Conservation (phyloP, 352 stramenopile species). For the Pythium aristosporum region DNA sequence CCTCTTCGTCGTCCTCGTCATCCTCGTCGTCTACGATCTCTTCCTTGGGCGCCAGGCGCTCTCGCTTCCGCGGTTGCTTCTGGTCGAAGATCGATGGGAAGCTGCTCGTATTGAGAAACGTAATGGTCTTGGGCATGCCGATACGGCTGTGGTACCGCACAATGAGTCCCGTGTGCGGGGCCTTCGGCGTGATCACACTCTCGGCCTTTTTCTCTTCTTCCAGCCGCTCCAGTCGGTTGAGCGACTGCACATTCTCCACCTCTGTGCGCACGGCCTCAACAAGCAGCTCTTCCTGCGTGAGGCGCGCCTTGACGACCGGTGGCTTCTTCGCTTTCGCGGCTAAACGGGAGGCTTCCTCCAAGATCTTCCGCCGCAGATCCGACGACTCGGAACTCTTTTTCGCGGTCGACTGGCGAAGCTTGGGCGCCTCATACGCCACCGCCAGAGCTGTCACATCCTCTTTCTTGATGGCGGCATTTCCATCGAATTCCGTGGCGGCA, state of each 20-base stretch:
- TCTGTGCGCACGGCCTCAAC: constrained; percentile 75
- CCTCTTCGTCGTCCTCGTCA: constrained; percentile 28
- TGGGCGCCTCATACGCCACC: constrained; percentile 35
- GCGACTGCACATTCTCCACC: constrained; percentile 77
- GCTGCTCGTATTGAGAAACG: constrained; percentile 69
- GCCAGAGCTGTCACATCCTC: background rate
- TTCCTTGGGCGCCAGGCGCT: constrained; percentile 32
- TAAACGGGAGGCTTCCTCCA: constrained; percentile 49
- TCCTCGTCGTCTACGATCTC: constrained; percentile 33
- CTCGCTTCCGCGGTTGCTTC: constrained; percentile 51
- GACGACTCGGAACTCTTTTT: constrained; percentile 61
- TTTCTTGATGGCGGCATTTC: background rate
- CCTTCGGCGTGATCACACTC: constrained; percentile 56
- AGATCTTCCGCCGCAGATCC: constrained; percentile 53
- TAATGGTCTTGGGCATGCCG: constrained; percentile 71
- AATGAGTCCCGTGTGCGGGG: constrained; percentile 64
- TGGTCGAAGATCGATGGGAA: constrained; percentile 74
- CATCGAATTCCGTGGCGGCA: background rate
- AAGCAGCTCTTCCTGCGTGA: constrained; percentile 72
- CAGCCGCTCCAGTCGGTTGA: constrained; percentile 72
- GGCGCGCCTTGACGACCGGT: constrained; percentile 20
- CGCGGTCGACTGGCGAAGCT: constrained; percentile 56
- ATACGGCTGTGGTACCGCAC: constrained; percentile 70
- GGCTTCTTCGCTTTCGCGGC: constrained; percentile 43
- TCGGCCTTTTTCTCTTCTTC: constrained; percentile 84